Conservation (phyloP, 140 eudicot species). For the Anethum foeniculum region DNA sequence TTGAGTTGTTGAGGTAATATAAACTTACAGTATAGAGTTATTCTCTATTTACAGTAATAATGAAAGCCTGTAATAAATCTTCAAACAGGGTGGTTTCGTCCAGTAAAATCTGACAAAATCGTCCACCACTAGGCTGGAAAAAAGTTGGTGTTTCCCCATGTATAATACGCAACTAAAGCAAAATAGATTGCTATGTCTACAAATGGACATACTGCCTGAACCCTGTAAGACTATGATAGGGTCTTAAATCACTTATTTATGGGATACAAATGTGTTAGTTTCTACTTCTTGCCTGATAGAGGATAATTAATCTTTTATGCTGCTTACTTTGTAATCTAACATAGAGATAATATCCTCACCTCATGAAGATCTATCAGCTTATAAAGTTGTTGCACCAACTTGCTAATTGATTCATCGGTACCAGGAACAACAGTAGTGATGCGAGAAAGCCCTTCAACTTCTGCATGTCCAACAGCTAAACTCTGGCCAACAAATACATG, state of each 20-base stretch:
- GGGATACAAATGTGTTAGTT: not conserved
- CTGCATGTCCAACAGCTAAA: slow-evolving; percentile 97
- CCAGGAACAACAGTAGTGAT: slow-evolving; percentile 98
- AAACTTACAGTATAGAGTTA: not conserved
- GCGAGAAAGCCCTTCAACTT: slow-evolving; percentile 86
- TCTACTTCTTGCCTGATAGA: not conserved
- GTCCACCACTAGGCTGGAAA: not conserved
- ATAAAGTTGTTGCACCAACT: slow-evolving; percentile 79
- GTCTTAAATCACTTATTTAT: not conserved
- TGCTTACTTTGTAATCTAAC: not conserved
- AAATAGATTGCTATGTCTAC: not conserved
- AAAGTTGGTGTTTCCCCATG: not conserved
- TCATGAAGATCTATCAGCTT: slow-evolving; percentile 89
- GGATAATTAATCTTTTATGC: not conserved
- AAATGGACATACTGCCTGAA: not conserved
- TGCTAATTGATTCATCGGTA: slow-evolving; percentile 83
- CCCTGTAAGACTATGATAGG: not conserved
- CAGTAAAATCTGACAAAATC: not conserved
- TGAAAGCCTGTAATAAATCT: not conserved
- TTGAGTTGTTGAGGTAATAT: not conserved
- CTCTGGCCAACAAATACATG: slow-evolving; percentile 37
- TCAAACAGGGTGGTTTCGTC: not conserved
- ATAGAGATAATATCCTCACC: slow-evolving; percentile 35
- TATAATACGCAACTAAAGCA: not conserved
- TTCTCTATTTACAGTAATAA: not conserved